A percentile compares a stretch with the other conserved stretches of the same genome.
Conservation (phyloP, 2,329 filamentous ascomycete species). For the Mariannaea elegans region DNA sequence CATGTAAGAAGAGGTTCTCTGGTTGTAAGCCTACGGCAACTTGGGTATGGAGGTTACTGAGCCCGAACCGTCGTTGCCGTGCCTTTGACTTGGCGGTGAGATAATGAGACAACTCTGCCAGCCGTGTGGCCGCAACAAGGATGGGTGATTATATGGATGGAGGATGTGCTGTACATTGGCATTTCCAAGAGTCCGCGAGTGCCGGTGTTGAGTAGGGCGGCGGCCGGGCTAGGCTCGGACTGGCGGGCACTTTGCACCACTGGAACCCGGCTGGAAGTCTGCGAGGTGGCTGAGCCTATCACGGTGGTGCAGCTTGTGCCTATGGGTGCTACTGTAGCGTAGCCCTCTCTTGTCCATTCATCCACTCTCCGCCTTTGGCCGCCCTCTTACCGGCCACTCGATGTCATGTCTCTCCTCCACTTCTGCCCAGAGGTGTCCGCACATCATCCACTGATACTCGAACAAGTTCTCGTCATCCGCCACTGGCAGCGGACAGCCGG, state of each 20-base stretch:
- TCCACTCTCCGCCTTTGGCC: slow-evolving; percentile 6
- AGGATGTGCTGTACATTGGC: slow-evolving; percentile 19
- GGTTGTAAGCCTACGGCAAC: not conserved
- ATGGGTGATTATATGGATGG: slow-evolving; percentile 13
- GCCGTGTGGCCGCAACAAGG: slow-evolving; percentile 4
- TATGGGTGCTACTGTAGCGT: slow-evolving; percentile 20
- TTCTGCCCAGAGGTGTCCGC: slow-evolving; percentile 20
- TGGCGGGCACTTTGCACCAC: slow-evolving; percentile 13
- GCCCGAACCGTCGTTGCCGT: slow-evolving; percentile 7
- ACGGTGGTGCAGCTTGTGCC: slow-evolving; percentile 14
- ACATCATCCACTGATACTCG: slow-evolving; percentile 34
- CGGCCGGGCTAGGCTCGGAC: slow-evolving; percentile 14
- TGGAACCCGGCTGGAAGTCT: slow-evolving; percentile 16
- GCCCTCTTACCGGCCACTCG: slow-evolving; percentile 9
- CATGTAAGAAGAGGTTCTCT: slow-evolving; percentile 2
- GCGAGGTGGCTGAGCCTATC: slow-evolving; percentile 24
- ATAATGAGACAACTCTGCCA: slow-evolving; percentile 11
- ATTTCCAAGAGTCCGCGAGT: slow-evolving; percentile 17
- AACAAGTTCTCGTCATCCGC: slow-evolving; percentile 33
- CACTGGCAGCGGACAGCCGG: slow-evolving; percentile 29
- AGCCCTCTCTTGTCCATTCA: slow-evolving; percentile 16
- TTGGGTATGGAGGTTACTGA: slow-evolving; percentile 9
- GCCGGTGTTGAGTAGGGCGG: slow-evolving; percentile 17
- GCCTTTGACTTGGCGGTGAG: slow-evolving; percentile 17
- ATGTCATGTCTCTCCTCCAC: slow-evolving; percentile 10